Conservation (phyloP, 78 protist genomes). For the Paratrimastix pyriformis region DNA sequence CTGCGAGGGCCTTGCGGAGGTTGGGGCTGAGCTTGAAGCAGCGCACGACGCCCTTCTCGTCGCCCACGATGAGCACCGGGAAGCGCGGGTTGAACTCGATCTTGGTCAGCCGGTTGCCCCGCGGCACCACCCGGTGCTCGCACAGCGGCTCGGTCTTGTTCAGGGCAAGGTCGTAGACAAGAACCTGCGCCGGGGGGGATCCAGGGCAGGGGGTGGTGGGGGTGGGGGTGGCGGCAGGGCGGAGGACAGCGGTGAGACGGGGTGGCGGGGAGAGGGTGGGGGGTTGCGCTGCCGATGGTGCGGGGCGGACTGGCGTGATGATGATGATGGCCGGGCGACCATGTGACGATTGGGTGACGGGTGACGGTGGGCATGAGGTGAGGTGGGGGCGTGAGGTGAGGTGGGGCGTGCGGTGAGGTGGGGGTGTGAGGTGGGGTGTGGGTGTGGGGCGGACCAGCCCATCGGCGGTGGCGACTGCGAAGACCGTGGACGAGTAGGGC, state of each 20-base stretch:
- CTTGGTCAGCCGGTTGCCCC: constrained; percentile 62
- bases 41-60: constrained; percentile 56
- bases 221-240: not conserved
- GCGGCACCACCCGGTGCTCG: constrained; percentile 48
- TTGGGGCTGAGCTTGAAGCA: constrained; percentile 48
- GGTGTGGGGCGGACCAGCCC: constrained; percentile 45
- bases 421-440: too few relatives aligned
- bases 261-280: too few relatives aligned
- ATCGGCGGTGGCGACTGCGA: constrained; percentile 56
- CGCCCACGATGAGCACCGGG: constrained; percentile 66
- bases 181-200: constrained; percentile 7
- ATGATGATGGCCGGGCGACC: too few relatives aligned
- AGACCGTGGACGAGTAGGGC: constrained; percentile 66
- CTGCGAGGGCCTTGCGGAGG: not conserved
- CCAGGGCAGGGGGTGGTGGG: not conserved
- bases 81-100: constrained; percentile 45
- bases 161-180: constrained; percentile 48
- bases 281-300: too few relatives aligned
- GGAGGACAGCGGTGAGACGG: not conserved
- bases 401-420: too few relatives aligned
- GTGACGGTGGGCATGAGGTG: too few relatives aligned
- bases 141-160: constrained; percentile 63
- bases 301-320: too few relatives aligned
- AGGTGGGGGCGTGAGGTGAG: too few relatives aligned
- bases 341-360: too few relatives aligned